Percentiles rank a stretch among this genome's conserved stretches.
These are phyloP conservation scores for Solanum chmielewskii DNA, from an alignment of 257 asterid genomes.

Conservation along the genomic window DNA sequence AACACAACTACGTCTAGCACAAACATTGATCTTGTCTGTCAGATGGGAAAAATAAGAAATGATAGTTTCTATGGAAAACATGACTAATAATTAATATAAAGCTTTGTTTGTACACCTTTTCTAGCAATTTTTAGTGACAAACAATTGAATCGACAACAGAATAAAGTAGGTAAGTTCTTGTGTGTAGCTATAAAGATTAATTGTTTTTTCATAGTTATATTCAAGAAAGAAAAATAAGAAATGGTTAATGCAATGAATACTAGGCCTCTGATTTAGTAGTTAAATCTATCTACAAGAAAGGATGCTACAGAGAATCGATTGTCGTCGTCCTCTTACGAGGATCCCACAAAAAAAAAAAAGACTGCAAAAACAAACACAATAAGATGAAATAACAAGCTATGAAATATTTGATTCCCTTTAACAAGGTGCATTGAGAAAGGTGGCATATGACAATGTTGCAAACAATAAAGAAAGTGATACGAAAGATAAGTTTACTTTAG, in stretches of 20 bases:
- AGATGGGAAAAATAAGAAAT: neutral
- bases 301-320: conserved; percentile 75
- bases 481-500: neutral
- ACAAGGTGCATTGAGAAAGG: neutral
- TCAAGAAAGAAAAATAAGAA: neutral
- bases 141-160: neutral
- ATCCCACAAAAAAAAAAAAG: conserved; percentile 80
- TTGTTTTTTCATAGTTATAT: neutral
- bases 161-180: neutral
- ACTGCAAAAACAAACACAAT: conserved; percentile 17
- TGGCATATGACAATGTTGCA: neutral
- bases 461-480: neutral
- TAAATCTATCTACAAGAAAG: conserved; percentile 65
- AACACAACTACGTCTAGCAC: too few relatives aligned
- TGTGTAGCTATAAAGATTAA: neutral
- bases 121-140: neutral
- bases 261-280: too few relatives aligned
- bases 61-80: neutral
- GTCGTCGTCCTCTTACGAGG: conserved; percentile 86
- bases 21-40: neutral
- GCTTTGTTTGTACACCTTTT: conserved; percentile 65
- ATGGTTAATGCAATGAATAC: too few relatives aligned
- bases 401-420: neutral
- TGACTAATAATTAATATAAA: conserved; percentile 63
- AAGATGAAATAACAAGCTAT: neutral